These are phyloP conservation scores for Plasmodium coatneyi DNA, from an alignment of 169 alveolate species.

Conservation along the genomic window DNA sequence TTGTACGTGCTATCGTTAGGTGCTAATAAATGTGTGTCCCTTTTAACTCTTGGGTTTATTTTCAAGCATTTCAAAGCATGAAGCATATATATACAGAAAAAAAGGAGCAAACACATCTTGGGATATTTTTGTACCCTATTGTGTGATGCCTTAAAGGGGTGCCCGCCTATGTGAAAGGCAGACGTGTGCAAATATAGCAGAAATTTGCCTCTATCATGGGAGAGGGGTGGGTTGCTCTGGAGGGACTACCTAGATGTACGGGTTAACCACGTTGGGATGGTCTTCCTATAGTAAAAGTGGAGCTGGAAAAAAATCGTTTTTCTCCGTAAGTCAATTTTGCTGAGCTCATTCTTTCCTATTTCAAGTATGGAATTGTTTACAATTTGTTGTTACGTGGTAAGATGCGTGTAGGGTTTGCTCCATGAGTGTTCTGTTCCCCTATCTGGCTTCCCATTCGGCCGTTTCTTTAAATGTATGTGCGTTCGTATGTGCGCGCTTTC, in stretches of 20 bases:
- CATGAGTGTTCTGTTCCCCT: background rate
- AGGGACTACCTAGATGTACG: background rate
- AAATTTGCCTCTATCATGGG: background rate
- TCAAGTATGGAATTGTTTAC: background rate
- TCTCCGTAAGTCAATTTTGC: background rate
- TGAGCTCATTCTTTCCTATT: background rate
- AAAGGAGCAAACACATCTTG: conserved; percentile 21
- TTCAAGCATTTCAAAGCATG: background rate
- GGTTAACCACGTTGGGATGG: background rate
- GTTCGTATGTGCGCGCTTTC: background rate
- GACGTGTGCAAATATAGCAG: background rate
- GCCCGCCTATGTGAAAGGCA: background rate
- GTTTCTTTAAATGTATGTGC: background rate
- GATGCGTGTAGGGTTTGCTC: background rate
- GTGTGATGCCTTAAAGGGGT: background rate
- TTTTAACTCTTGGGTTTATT: background rate
- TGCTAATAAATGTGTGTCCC: background rate
- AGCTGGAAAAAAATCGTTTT: background rate
- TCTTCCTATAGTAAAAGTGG: background rate
- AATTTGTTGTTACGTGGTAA: background rate
- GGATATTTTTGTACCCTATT: background rate
- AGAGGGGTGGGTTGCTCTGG: background rate
- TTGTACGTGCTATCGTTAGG: background rate
- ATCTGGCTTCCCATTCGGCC: background rate
- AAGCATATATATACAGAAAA: conserved; percentile 19